These are phyloP conservation scores for Viridothelium virens DNA, from an alignment of 495 filamentous ascomycete genomes.

Conservation along the genomic window DNA sequence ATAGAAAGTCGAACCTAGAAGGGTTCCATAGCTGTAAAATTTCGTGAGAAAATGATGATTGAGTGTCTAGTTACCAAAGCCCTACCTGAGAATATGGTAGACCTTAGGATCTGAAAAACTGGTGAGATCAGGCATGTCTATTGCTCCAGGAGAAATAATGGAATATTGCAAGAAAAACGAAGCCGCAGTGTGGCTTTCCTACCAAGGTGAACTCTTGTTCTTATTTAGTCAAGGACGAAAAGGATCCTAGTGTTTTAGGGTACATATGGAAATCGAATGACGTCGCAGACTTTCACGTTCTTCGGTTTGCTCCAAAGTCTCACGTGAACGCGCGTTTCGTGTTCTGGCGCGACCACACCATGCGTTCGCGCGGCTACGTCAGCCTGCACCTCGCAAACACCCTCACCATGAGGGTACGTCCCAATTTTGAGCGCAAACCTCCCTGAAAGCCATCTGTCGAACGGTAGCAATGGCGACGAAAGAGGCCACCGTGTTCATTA, in stretches of 20 bases:
- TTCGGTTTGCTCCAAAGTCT: not conserved
- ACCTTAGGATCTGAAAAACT: conserved; percentile 54
- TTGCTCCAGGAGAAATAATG: not conserved
- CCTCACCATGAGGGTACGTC: not conserved
- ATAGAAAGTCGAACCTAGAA: conserved; percentile 63
- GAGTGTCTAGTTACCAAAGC: conserved; percentile 27
- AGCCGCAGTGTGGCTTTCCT: no score
- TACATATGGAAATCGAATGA: not conserved
- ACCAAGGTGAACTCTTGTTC: no score
- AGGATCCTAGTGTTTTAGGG: no score
- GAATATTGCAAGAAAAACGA: not conserved
- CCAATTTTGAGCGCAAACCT: not conserved
- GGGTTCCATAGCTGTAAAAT: conserved; percentile 59
- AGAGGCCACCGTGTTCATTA: conserved; percentile 83
- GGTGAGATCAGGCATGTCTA: conserved; percentile 39
- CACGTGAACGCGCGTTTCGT: conserved; percentile 1
- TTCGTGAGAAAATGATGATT: not conserved
- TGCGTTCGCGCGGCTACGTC: not conserved
- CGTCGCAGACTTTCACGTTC: not conserved
- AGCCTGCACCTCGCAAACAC: not conserved
- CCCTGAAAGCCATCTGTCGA: not conserved
- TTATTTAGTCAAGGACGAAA: no score
- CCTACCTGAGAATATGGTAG: conserved; percentile 71
- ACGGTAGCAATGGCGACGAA: conserved; percentile 71
- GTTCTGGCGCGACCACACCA: not conserved